phyloP scores from a whole-genome alignment of 495 filamentous ascomycete species.

The Penicillium roqueforti region DNA sequence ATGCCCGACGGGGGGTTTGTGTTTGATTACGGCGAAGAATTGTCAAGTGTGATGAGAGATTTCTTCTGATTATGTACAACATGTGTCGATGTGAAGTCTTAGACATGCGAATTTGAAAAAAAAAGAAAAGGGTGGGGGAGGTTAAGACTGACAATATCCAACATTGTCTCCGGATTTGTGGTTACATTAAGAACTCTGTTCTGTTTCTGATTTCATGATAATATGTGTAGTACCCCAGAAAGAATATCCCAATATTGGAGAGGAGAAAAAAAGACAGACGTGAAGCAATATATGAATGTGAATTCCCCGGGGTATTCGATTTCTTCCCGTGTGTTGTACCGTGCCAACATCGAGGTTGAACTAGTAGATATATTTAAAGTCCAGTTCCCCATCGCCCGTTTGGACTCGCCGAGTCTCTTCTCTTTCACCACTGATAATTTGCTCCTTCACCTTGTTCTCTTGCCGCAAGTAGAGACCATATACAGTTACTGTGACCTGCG shows the following conservation, averaged over 20 bases:
- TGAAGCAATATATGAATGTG: not conserved
- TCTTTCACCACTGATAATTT: slow-evolving; percentile 36
- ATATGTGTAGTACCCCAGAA: not conserved
- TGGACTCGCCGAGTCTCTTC: slow-evolving; percentile 41
- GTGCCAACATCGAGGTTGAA: not conserved
- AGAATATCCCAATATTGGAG: not conserved
- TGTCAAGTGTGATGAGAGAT: slow-evolving; percentile 40
- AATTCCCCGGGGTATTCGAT: slow-evolving; percentile 14
- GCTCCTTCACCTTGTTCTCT: slow-evolving; percentile 40
- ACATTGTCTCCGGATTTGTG: not conserved
- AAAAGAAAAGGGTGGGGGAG: too few relatives aligned
- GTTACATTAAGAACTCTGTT: not conserved
- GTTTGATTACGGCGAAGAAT: slow-evolving; percentile 35
- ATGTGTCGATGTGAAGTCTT: not conserved
- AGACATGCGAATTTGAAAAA: too few relatives aligned
- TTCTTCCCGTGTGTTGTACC: not conserved
- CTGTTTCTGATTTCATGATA: not conserved
- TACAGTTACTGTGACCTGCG: slow-evolving; percentile 32
- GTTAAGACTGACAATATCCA: too few relatives aligned
- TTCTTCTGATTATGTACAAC: slow-evolving; percentile 25
- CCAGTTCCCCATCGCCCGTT: slow-evolving; percentile 45
- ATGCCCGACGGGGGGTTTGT: slow-evolving; percentile 22
- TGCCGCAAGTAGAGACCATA: slow-evolving; percentile 41
- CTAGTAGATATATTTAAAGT: slow-evolving; percentile 49
- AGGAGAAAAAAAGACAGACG: not conserved